A percentile compares a stretch with the other conserved stretches of the same genome.
Conservation (phyloP, 495 filamentous ascomycete genomes). For the Penicillium chermesinum region DNA sequence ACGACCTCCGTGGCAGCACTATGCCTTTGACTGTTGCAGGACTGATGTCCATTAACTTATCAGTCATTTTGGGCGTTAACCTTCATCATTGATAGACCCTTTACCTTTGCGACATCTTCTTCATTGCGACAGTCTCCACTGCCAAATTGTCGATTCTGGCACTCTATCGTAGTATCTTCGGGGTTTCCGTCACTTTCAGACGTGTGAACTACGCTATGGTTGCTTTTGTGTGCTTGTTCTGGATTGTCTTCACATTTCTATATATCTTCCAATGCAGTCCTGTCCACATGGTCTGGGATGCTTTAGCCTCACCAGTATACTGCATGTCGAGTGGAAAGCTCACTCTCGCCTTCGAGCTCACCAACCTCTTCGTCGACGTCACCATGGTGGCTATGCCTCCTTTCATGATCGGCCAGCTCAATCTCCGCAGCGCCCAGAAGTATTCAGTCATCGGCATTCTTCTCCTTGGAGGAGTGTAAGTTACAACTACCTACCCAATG, state of each 20-base stretch:
- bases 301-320: not conserved
- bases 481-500: not conserved
- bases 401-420: not conserved
- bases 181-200: not conserved
- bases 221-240: not conserved
- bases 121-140: not conserved
- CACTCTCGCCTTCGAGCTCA: not conserved
- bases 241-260: not conserved
- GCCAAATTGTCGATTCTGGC: not conserved
- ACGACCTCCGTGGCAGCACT: too few relatives aligned
- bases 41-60: too few relatives aligned
- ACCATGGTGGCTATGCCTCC: not conserved
- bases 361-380: not conserved
- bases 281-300: not conserved
- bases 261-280: not conserved
- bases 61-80: too few relatives aligned
- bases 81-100: too few relatives aligned
- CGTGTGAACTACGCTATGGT: not conserved
- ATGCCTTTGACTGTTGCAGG: too few relatives aligned
- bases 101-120: not conserved
- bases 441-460: not conserved
- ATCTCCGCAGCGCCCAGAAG: not conserved
- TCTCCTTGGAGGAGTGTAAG: not conserved
- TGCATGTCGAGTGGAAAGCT: not conserved
- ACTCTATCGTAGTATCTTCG: not conserved